Base-by-base conservation (phyloP, 768 basidiomycete species). In the Lactarius indigo region DNA sequence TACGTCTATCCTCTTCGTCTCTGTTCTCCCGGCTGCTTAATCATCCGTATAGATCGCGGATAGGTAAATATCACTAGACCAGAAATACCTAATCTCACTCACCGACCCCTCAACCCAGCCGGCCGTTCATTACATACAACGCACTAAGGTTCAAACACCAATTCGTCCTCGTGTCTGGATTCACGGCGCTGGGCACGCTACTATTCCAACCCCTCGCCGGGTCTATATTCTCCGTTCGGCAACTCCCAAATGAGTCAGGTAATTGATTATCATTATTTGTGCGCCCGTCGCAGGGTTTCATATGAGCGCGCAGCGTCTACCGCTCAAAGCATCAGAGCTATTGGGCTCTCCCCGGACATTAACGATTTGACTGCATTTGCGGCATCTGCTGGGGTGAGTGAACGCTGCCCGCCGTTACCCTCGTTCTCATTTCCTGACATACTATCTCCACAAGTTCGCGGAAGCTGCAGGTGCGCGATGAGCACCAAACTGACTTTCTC, bases 201-300 rank as follows among this genome's bases (percentile, higher is more conserved):
- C 61, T 83, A 0, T 82, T 87, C 37, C 88, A 88, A 70, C 86
- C 88, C 5, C 73, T 90, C 5, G 83, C 88, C 70, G 76, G 75
- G 68, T 73, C 75, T 15, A 47, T 79, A n/a, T 72, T 79, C 57
- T 69, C 77, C 44, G 60, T 73, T 39, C 70, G 63, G 56, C 67
- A 76, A 47, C 68, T 72, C 41, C 54, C 73, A 72, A 80, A 50
- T 30, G 13, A 67, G 6, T 30, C 44, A 1, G 26, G 84, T 82
- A 61, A 78, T 80, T 61, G 18, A 20, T 18, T 33, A 42, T 3
- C 30, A 12, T 12, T 12, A 41, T 23, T 31, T 39, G 18, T 13
- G 17, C 54, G 2, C 9, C 9, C 41, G 10, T 8, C 17, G 23
- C 26, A 28, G 15, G 2, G 31, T 57, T 23, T 30, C 26, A 28